Evolutionary conservation across 164 flowering plant genomes (phyloP).

Genomic region (Aristolochia contorta): DNA sequence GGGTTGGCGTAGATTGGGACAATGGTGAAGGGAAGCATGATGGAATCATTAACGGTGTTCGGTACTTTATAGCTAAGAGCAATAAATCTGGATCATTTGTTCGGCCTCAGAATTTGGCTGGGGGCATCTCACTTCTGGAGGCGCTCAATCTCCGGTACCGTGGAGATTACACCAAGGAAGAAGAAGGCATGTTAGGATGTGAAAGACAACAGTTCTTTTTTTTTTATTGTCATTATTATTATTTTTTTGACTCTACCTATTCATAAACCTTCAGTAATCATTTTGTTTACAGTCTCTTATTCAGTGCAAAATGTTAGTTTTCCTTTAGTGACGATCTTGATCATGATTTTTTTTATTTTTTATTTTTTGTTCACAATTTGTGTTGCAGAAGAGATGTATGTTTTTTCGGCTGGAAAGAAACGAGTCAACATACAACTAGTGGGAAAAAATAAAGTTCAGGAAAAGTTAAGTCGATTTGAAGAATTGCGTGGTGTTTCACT

Average conservation of each 20-base stretch:
- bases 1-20: slow-evolving; percentile 99
- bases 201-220: background rate
- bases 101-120: slow-evolving; percentile 45
- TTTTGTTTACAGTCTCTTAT: background rate
- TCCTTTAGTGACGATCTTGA: background rate
- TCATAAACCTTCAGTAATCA: background rate
- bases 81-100: slow-evolving; percentile 64
- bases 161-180: slow-evolving; percentile 54
- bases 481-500: slow-evolving; percentile 60
- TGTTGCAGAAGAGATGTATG: slow-evolving; percentile 88
- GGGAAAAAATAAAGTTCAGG: slow-evolving; percentile 72
- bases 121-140: slow-evolving; percentile 62
- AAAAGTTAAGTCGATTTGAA: slow-evolving; percentile 67
- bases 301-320: background rate
- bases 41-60: slow-evolving; percentile 65
- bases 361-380: background rate
- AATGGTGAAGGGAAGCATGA: slow-evolving; percentile 75
- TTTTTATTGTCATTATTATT: background rate
- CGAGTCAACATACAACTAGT: slow-evolving; percentile 62
- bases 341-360: background rate
- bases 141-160: slow-evolving; percentile 62
- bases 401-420: slow-evolving; percentile 63
- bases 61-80: slow-evolving; percentile 51
- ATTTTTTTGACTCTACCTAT: background rate
- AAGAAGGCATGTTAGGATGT: slow-evolving; percentile 43